Percentiles rank a stretch among this genome's conserved stretches.
Evolutionary conservation across 345 rosid species (phyloP).

Genomic region (Gossypium arboreum): DNA sequence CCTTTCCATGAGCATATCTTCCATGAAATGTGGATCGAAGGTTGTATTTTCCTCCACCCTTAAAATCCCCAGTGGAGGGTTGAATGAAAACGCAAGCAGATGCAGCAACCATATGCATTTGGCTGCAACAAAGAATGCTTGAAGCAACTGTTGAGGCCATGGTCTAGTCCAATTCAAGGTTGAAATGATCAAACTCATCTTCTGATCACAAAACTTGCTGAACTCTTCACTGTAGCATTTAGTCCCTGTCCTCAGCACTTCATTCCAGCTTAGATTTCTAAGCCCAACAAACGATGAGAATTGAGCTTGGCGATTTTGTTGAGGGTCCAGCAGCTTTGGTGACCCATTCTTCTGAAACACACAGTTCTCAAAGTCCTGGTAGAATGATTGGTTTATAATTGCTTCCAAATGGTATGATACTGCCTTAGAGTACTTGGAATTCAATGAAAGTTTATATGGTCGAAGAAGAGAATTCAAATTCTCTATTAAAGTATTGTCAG

Average conservation of each 20-base stretch:
- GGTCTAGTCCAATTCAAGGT: constrained; percentile 78
- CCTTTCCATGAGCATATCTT: constrained; percentile 67
- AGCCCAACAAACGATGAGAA: constrained; percentile 70
- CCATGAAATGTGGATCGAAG: constrained; percentile 79
- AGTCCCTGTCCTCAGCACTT: constrained; percentile 88
- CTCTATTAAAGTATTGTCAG: constrained; percentile 48
- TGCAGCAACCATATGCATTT: constrained; percentile 96
- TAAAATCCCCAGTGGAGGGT: constrained; percentile 60
- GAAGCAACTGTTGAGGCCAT: constrained; percentile 90
- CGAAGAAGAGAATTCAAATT: constrained; percentile 60
- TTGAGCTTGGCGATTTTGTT: constrained; percentile 66
- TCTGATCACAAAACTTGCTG: constrained; percentile 94
- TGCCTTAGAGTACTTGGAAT: constrained; percentile 62
- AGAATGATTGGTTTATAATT: constrained; percentile 68
- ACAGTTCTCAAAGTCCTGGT: constrained; percentile 86
- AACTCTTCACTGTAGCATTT: constrained; percentile 91
- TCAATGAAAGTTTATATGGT: constrained; percentile 57
- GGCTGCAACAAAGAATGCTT: constrained; percentile 84
- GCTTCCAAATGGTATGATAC: constrained; percentile 79
- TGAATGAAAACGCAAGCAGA: constrained; percentile 88
- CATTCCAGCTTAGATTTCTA: constrained; percentile 93
- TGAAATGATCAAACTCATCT: constrained; percentile 80
- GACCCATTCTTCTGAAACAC: constrained; percentile 79
- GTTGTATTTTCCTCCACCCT: constrained; percentile 76
- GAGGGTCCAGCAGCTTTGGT: constrained; percentile 66